Evolutionary conservation across 2,329 filamentous ascomycete species (phyloP).

Genomic region (Talaromyces sp.): DNA sequence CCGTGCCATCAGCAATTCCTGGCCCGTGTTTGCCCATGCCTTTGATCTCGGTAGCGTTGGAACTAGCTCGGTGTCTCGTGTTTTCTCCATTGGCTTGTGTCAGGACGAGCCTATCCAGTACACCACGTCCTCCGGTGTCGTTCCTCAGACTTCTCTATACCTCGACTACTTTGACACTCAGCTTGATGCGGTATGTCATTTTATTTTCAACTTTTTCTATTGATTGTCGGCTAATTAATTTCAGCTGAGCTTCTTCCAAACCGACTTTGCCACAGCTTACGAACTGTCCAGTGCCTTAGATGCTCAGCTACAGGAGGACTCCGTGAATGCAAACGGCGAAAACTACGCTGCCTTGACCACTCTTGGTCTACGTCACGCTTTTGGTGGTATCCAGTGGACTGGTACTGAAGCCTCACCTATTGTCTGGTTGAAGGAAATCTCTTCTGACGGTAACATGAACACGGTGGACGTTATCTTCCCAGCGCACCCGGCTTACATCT

Average conservation of each 20-base stretch:
- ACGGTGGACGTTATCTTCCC: constrained; percentile 45
- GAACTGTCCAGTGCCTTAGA: constrained; percentile 43
- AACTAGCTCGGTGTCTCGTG: constrained; percentile 19
- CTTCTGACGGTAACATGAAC: constrained; percentile 42
- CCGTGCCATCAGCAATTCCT: constrained; percentile 49
- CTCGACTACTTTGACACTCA: constrained; percentile 49
- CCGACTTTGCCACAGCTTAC: constrained; percentile 43
- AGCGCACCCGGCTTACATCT: constrained; percentile 42
- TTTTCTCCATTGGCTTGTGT: constrained; percentile 53
- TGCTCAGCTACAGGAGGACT: constrained; percentile 44
- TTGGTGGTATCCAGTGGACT: constrained; percentile 52
- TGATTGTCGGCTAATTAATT: too few relatives aligned
- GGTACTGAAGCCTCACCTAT: constrained; percentile 44
- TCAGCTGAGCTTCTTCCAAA: constrained; percentile 47
- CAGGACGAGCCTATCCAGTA: constrained; percentile 53
- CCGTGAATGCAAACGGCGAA: constrained; percentile 45
- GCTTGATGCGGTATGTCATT: constrained; percentile 33
- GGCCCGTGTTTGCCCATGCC: constrained; percentile 56
- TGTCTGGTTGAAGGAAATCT: constrained; percentile 48
- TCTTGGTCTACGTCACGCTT: constrained; percentile 53
- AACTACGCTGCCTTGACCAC: constrained; percentile 53
- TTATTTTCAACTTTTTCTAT: neutral
- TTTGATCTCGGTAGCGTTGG: constrained; percentile 50
- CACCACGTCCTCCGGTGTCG: constrained; percentile 40
- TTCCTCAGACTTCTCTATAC: constrained; percentile 49